Percentiles rank a stretch among this genome's conserved stretches.
phyloP scores from a whole-genome alignment of 1,284 basidiomycete species.

The Microbotryomycetes sp. region DNA sequence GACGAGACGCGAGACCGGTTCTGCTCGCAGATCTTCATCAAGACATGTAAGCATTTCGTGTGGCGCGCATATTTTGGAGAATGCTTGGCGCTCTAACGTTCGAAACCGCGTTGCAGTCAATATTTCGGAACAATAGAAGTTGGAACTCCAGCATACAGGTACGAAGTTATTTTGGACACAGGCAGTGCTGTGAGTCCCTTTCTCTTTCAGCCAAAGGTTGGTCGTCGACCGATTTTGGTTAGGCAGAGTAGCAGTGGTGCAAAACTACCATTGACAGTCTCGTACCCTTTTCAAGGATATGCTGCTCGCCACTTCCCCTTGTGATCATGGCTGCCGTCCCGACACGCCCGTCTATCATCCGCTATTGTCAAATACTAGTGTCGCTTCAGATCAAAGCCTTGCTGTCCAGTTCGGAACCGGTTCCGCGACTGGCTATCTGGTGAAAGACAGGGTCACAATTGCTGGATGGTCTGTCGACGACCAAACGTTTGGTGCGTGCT shows the following conservation, averaged over 20 bases:
- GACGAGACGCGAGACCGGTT: no score
- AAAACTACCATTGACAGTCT: no score
- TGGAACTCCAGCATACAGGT: conserved; percentile 41
- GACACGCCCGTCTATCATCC: background rate
- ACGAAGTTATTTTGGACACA: conserved; percentile 53
- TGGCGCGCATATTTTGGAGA: no score
- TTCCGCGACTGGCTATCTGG: background rate
- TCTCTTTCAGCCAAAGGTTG: background rate
- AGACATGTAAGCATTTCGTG: no score
- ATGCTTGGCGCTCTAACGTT: no score
- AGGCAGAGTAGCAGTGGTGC: no score
- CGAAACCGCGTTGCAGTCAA: background rate
- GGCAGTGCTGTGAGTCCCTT: conserved; percentile 56
- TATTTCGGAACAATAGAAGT: background rate
- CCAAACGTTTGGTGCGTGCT: background rate
- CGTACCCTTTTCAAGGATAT: background rate
- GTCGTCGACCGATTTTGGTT: no score
- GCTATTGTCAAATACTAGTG: background rate
- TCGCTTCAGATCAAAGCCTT: background rate
- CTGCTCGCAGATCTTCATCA: no score
- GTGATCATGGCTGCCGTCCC: background rate
- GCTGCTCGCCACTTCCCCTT: background rate
- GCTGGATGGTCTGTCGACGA: background rate
- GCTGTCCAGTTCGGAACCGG: background rate
- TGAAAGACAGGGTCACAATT: background rate